Evolutionary conservation across 2,329 filamentous ascomycete genomes (phyloP).

Genomic region (Monosporascus sp.): DNA sequence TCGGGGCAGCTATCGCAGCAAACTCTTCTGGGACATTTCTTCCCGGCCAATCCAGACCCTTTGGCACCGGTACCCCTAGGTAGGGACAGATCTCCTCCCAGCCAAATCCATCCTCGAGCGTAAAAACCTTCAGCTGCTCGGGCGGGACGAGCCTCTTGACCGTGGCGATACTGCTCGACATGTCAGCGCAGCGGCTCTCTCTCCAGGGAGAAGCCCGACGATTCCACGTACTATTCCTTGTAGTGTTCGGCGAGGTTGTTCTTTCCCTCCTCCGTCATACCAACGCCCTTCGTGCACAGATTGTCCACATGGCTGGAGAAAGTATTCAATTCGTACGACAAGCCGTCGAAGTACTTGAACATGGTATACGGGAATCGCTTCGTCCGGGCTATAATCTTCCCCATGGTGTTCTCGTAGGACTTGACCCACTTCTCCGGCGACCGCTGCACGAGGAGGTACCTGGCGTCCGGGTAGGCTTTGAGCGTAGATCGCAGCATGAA

Average conservation of each 20-base stretch:
- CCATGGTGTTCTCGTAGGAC: conserved; percentile 24
- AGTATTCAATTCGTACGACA: conserved; percentile 1
- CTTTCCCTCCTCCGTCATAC: conserved; percentile 10
- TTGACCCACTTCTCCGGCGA: conserved; percentile 28
- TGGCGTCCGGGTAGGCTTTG: conserved; percentile 28
- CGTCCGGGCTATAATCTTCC: conserved; percentile 1
- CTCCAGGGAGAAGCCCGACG: background rate
- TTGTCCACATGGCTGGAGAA: conserved; percentile 1
- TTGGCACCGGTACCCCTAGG: conserved; percentile 18
- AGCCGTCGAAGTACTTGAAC: conserved; percentile 19
- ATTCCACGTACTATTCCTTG: conserved; percentile 17
- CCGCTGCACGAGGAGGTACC: conserved; percentile 31
- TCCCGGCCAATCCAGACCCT: conserved; percentile 16
- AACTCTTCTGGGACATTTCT: conserved; percentile 21
- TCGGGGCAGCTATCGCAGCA: conserved; percentile 10
- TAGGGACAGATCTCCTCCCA: conserved; percentile 22
- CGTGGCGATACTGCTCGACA: conserved; percentile 18
- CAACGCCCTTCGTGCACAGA: conserved; percentile 15
- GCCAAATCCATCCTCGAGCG: conserved; percentile 22
- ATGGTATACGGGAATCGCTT: conserved; percentile 19
- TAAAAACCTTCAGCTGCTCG: conserved; percentile 19
- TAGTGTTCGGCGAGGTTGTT: conserved; percentile 16
- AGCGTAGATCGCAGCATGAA: conserved; percentile 26
- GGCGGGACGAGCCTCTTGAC: conserved; percentile 22
- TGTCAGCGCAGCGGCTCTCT: background rate